Conservation (phyloP, 768 basidiomycete species). For the Termitomyces sp. region DNA sequence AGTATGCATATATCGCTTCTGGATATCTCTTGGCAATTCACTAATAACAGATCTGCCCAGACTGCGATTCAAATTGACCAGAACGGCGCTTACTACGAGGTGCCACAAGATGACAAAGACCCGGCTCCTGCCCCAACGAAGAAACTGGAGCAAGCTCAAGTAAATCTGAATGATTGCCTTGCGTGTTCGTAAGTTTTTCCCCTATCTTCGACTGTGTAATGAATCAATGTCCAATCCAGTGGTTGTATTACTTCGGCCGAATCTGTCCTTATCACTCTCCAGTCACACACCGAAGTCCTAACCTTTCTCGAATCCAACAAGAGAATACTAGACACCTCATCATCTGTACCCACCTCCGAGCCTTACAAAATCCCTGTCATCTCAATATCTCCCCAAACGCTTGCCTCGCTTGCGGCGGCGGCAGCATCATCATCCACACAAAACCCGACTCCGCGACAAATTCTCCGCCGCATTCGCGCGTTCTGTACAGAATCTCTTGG, state of each 20-base stretch:
- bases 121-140: constrained; percentile 22
- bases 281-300: constrained; percentile 91
- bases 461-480: constrained; percentile 64
- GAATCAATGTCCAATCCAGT: constrained; percentile 30
- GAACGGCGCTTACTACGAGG: constrained; percentile 84
- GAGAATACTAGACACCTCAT: constrained; percentile 1
- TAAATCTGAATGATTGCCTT: constrained; percentile 95
- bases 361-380: constrained; percentile 59
- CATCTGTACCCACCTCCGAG: constrained; percentile 16
- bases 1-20: constrained; percentile 19
- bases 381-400: constrained; percentile 85
- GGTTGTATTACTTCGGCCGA: constrained; percentile 99
- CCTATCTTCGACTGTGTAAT: not conserved
- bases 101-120: constrained; percentile 30
- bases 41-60: constrained; percentile 30
- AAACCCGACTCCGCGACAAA: constrained; percentile 42
- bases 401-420: constrained; percentile 75
- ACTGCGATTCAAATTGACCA: constrained; percentile 91
- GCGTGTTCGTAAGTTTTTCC: constrained; percentile 79
- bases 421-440: constrained; percentile 36
- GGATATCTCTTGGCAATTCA: not conserved
- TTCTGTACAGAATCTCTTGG: constrained; percentile 68
- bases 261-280: constrained; percentile 92
- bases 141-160: constrained; percentile 90
- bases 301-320: constrained; percentile 61